phyloP scores from a whole-genome alignment of 83 land plant genomes.

The Picea abies region DNA sequence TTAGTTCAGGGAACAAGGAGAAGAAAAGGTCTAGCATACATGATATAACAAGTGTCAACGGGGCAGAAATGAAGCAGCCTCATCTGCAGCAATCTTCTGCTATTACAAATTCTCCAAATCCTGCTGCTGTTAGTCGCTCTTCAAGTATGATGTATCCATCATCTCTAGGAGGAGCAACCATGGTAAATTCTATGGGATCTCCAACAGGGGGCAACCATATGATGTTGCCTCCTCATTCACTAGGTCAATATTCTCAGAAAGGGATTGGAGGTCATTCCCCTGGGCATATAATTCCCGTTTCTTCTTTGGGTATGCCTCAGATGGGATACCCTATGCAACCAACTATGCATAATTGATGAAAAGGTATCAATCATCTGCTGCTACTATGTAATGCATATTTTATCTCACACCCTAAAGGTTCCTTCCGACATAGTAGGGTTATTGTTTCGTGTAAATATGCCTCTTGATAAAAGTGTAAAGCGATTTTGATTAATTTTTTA shows the following conservation, averaged over 20 bases:
- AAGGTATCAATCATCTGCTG: not conserved
- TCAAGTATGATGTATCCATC: not conserved
- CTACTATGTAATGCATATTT: not conserved
- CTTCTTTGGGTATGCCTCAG: constrained; percentile 16
- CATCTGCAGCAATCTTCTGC: constrained; percentile 10
- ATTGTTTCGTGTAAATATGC: constrained; percentile 1
- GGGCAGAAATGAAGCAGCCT: constrained; percentile 13
- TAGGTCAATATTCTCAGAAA: constrained; percentile 13
- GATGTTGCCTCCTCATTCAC: constrained; percentile 1
- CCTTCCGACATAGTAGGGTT: not conserved
- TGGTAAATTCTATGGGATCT: constrained; percentile 17
- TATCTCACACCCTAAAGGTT: not conserved
- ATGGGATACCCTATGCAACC: constrained; percentile 18
- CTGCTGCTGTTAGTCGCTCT: constrained; percentile 5
- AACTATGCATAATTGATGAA: constrained; percentile 10
- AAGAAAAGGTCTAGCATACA: constrained; percentile 60
- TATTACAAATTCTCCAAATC: constrained; percentile 9
- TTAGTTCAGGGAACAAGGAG: constrained; percentile 52
- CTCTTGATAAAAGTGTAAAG: constrained; percentile 8
- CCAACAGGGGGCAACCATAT: constrained; percentile 7
- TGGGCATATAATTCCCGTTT: constrained; percentile 12
- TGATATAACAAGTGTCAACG: constrained; percentile 45
- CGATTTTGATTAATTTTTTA: not conserved
- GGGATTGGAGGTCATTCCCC: constrained; percentile 12
- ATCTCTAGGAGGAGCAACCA: constrained; percentile 9